Evolutionary conservation across 2,329 filamentous ascomycete species (phyloP).

Genomic region (Grosmannia penicillata): DNA sequence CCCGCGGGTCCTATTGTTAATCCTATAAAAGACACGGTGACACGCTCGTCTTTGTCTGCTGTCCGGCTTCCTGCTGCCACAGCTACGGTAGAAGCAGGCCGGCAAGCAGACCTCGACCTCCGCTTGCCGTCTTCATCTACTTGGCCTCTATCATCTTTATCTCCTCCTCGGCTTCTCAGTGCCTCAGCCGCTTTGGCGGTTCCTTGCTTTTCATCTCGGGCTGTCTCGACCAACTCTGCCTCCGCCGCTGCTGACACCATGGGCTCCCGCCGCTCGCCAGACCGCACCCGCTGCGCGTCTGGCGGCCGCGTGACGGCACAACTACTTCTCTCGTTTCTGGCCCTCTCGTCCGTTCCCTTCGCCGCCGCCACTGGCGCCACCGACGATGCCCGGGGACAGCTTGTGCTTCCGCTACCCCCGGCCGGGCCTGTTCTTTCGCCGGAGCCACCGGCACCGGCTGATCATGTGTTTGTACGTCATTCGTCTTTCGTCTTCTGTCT

Average conservation of each 20-base stretch:
- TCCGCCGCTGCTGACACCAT: slow-evolving; percentile 9
- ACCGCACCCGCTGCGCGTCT: slow-evolving; percentile 31
- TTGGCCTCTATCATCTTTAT: too few species aligned
- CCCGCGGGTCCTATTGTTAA: too few species aligned
- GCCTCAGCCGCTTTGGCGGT: too few species aligned
- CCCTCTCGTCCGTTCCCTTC: slow-evolving; percentile 30
- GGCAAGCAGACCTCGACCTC: too few species aligned
- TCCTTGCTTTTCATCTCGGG: too few species aligned
- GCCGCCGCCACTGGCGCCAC: slow-evolving; percentile 18
- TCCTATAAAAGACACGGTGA: too few species aligned
- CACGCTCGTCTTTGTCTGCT: too few species aligned
- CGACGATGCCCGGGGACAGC: slow-evolving; percentile 20
- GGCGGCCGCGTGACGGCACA: slow-evolving; percentile 47
- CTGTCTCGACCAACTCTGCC: too few species aligned
- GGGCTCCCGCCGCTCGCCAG: slow-evolving; percentile 10
- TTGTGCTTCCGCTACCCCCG: slow-evolving; percentile 24
- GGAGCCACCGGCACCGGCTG: slow-evolving; percentile 30
- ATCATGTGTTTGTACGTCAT: slow-evolving; percentile 38
- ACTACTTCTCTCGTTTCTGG: slow-evolving; percentile 52
- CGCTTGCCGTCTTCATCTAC: too few species aligned
- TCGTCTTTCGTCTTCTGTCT: not conserved
- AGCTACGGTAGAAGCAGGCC: too few species aligned
- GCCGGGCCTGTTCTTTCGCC: slow-evolving; percentile 26
- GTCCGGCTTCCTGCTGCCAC: too few species aligned
- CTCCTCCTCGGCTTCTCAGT: too few species aligned